Conservation (phyloP, 129 eudicot species). For the Apium graveolens region DNA sequence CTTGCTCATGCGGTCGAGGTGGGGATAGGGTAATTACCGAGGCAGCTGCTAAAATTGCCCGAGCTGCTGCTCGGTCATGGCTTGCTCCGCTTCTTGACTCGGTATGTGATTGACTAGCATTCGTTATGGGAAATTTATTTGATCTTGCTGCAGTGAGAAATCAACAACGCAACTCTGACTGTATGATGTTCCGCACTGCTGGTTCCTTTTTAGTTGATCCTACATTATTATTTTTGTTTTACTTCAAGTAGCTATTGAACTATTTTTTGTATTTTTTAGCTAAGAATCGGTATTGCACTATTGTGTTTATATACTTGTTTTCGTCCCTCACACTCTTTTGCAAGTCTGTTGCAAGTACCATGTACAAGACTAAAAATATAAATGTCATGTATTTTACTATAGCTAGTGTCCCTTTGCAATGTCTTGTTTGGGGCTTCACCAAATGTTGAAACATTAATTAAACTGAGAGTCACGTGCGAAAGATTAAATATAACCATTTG, state of each 20-base stretch:
- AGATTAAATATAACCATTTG: too few species aligned
- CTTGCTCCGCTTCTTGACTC: conserved; percentile 91
- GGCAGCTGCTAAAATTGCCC: too few species aligned
- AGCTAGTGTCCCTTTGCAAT: too few species aligned
- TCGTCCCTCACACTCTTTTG: neutral
- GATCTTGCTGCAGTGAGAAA: conserved; percentile 79
- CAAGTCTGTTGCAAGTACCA: neutral
- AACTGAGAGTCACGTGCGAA: too few species aligned
- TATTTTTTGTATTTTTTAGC: too few species aligned
- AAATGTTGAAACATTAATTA: too few species aligned
- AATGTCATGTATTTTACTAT: too few species aligned
- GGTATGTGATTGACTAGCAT: conserved; percentile 84
- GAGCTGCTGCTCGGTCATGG: too few species aligned
- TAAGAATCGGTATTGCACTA: neutral
- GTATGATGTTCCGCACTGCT: conserved; percentile 30
- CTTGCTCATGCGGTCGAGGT: conserved; percentile 99
- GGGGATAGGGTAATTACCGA: too few species aligned
- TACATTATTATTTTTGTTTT: neutral
- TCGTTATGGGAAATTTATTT: conserved; percentile 57
- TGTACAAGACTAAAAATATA: neutral
- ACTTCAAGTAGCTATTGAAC: too few species aligned
- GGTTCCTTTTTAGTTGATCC: neutral
- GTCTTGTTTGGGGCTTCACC: too few species aligned
- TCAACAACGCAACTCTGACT: conserved; percentile 36
- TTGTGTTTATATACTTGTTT: neutral